Conservation (phyloP, 139 green algal genomes). For the Picochlorum sp. region DNA sequence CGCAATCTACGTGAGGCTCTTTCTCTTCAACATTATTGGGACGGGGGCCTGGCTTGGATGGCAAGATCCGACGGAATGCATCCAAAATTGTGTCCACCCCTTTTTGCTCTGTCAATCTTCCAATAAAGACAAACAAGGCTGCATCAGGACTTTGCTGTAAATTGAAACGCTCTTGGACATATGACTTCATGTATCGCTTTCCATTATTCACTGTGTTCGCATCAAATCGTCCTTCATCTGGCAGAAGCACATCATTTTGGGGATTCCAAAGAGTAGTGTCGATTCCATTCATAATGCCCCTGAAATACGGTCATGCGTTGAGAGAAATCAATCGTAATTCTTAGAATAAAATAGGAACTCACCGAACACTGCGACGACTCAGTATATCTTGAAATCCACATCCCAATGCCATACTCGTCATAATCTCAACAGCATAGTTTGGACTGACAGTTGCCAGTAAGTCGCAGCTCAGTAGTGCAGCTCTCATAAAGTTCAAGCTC, state of each 20-base stretch:
- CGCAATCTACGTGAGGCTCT: background rate
- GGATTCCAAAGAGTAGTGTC: constrained; percentile 59
- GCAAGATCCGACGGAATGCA: constrained; percentile 44
- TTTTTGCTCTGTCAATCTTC: constrained; percentile 73
- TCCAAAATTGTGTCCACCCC: constrained; percentile 69
- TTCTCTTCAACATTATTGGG: background rate
- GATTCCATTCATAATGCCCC: constrained; percentile 66
- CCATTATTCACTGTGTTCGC: constrained; percentile 9
- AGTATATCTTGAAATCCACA: constrained; percentile 30
- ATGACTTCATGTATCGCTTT: constrained; percentile 55
- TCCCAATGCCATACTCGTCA: background rate
- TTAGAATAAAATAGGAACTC: background rate
- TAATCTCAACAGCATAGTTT: constrained; percentile 53
- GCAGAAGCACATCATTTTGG: constrained; percentile 40
- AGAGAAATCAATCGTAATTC: background rate
- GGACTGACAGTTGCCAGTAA: constrained; percentile 65
- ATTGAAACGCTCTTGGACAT: constrained; percentile 48
- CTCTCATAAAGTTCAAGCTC: constrained; percentile 61
- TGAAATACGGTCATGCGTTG: too few species aligned
- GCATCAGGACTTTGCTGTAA: constrained; percentile 26
- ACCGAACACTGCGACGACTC: constrained; percentile 6
- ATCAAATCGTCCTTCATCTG: constrained; percentile 28
- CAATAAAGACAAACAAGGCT: constrained; percentile 64
- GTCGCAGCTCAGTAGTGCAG: constrained; percentile 39
- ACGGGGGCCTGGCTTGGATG: background rate